phyloP scores from a whole-genome alignment of 2,329 filamentous ascomycete species.

The Diplodia seriata region DNA sequence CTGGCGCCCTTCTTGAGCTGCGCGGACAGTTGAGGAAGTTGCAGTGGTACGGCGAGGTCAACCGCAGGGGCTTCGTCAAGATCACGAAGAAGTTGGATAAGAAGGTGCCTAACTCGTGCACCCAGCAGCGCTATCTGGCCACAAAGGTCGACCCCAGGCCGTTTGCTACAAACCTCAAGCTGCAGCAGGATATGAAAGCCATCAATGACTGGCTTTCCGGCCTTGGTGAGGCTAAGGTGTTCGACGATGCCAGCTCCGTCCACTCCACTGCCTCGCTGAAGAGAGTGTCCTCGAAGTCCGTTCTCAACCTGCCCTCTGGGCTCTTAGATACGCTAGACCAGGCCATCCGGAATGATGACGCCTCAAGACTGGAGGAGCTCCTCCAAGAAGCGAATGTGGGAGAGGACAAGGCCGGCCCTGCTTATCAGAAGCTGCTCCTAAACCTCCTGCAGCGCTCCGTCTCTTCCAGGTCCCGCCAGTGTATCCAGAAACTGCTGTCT shows the following conservation, averaged over 20 bases:
- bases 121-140: conserved; percentile 84
- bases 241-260: conserved; percentile 76
- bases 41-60: conserved; percentile 98
- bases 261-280: conserved; percentile 75
- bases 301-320: conserved; percentile 72
- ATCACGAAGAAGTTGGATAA: conserved; percentile 99
- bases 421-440: conserved; percentile 72
- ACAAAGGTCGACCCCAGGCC: conserved; percentile 88
- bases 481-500: conserved; percentile 73
- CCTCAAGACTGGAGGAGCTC: conserved; percentile 60
- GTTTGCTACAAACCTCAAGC: conserved; percentile 77
- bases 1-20: conserved; percentile 87
- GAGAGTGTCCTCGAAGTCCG: conserved; percentile 76
- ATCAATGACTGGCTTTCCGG: conserved; percentile 93
- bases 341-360: conserved; percentile 73
- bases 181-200: conserved; percentile 65
- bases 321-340: conserved; percentile 75
- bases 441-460: conserved; percentile 82
- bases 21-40: conserved; percentile 87
- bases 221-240: conserved; percentile 76
- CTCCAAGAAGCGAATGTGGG: conserved; percentile 65
- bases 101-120: conserved; percentile 77
- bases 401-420: conserved; percentile 55
- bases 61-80: conserved; percentile 92
- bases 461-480: conserved; percentile 70